phyloP scores from a whole-genome alignment of 768 basidiomycete species.

The Kwoniella heveanensis region DNA sequence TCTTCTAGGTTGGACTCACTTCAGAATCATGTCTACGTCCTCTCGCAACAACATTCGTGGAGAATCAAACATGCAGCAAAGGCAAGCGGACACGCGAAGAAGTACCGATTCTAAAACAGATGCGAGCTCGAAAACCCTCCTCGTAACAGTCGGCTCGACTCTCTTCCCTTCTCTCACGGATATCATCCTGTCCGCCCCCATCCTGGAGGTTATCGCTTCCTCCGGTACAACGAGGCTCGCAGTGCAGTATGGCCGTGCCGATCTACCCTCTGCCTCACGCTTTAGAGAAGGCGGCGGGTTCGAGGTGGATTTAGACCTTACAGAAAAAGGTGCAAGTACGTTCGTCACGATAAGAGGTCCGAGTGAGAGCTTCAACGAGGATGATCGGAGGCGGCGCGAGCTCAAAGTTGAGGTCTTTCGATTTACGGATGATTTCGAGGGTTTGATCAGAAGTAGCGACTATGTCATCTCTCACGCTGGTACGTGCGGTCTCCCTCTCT shows the following conservation, averaged over 20 bases:
- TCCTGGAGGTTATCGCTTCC: conserved; percentile 62
- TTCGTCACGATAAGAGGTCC: no score
- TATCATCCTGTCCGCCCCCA: conserved; percentile 63
- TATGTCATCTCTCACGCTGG: conserved; percentile 93
- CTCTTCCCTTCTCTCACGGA: conserved; percentile 75
- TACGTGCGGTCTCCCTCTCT: conserved; percentile 58
- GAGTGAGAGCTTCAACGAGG: no score
- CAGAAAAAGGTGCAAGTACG: not conserved
- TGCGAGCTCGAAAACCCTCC: conserved; percentile 51
- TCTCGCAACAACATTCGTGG: no score
- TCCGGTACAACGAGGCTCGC: conserved; percentile 67
- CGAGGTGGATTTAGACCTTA: no score
- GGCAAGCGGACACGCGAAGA: no score
- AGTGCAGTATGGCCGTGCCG: conserved; percentile 70
- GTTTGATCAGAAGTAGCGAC: conserved; percentile 68
- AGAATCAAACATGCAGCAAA: no score
- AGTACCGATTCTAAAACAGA: not conserved
- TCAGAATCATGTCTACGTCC: no score
- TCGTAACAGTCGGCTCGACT: conserved; percentile 90
- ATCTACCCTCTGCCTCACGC: conserved; percentile 2
- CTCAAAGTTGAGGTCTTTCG: conserved; percentile 65
- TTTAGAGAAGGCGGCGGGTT: not conserved
- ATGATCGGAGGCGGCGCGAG: not conserved
- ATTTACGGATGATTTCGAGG: conserved; percentile 73
- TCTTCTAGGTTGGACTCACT: no score